Percentiles rank a stretch among this genome's conserved stretches.
Conservation (phyloP, 2,329 filamentous ascomycete genomes). For the Phialocephala sp. region DNA sequence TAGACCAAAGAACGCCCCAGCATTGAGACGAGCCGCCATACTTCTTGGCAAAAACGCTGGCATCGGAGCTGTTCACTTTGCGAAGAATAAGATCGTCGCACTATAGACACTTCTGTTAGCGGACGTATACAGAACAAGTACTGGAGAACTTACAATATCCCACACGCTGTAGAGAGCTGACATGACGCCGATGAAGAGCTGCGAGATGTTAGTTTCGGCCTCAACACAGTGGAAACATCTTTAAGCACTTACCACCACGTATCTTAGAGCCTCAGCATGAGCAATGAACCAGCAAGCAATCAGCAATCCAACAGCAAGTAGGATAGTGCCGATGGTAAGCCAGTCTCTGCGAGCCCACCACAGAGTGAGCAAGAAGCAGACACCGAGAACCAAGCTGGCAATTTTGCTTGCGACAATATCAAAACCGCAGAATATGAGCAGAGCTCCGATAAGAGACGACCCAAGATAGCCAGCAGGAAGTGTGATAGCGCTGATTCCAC, state of each 20-base stretch:
- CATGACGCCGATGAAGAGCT: constrained; percentile 82
- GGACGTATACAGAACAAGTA: neutral
- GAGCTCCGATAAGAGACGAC: constrained; percentile 75
- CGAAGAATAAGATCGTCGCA: constrained; percentile 81
- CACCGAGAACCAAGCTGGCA: constrained; percentile 74
- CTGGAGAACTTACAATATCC: constrained; percentile 66
- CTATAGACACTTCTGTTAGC: constrained; percentile 40
- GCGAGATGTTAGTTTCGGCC: neutral
- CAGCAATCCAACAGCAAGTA: constrained; percentile 72
- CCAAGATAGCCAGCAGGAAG: constrained; percentile 81
- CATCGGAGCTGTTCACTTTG: constrained; percentile 81
- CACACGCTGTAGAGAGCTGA: constrained; percentile 80
- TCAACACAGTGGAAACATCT: neutral
- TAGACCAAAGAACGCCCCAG: constrained; percentile 80
- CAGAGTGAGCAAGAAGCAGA: constrained; percentile 77
- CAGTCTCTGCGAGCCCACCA: constrained; percentile 84
- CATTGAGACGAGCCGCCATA: constrained; percentile 82
- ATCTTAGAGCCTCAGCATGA: constrained; percentile 75
- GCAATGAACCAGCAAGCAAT: constrained; percentile 81
- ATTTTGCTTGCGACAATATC: constrained; percentile 82
- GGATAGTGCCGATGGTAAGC: constrained; percentile 74
- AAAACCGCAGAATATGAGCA: constrained; percentile 81
- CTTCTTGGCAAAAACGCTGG: constrained; percentile 76
- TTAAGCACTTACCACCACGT: constrained; percentile 57
- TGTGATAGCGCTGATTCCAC: constrained; percentile 72